These are phyloP conservation scores for Sporothrix pallida DNA, from an alignment of 2,329 filamentous ascomycete genomes.

Conservation along the genomic window DNA sequence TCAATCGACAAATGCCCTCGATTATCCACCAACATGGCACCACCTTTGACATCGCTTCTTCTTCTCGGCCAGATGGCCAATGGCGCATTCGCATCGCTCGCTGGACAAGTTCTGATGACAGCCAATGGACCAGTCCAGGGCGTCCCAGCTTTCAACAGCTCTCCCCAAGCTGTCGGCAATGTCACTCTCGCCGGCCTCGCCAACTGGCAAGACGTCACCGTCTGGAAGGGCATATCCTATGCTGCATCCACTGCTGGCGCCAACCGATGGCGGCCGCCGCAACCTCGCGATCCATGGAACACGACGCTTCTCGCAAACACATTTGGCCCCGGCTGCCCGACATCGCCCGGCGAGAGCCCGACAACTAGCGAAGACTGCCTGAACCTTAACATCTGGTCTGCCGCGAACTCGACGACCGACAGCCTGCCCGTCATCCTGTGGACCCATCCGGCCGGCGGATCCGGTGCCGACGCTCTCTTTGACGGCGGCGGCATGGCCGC, in stretches of 20 bases:
- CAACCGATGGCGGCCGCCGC: conserved; percentile 12
- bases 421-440: conserved; percentile 28
- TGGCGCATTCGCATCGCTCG: background rate
- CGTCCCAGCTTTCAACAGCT: background rate
- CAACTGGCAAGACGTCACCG: conserved; percentile 19
- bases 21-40: background rate
- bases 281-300: background rate
- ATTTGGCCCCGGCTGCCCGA: background rate
- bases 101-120: conserved; percentile 6
- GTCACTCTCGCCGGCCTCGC: background rate
- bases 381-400: conserved; percentile 60
- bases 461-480: conserved; percentile 42
- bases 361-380: conserved; percentile 56
- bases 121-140: background rate
- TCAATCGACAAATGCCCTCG: background rate
- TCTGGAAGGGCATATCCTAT: conserved; percentile 19
- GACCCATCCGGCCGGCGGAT: conserved; percentile 16
- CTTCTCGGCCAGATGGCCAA: background rate
- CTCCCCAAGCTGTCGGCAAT: background rate
- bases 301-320: background rate
- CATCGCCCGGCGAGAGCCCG: background rate
- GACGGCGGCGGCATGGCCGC: conserved; percentile 66
- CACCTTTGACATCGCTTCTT: background rate
- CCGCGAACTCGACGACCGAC: background rate
- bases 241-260: background rate